Conservation (phyloP, 129 eudicot genomes). For the Artemisia argyi region DNA sequence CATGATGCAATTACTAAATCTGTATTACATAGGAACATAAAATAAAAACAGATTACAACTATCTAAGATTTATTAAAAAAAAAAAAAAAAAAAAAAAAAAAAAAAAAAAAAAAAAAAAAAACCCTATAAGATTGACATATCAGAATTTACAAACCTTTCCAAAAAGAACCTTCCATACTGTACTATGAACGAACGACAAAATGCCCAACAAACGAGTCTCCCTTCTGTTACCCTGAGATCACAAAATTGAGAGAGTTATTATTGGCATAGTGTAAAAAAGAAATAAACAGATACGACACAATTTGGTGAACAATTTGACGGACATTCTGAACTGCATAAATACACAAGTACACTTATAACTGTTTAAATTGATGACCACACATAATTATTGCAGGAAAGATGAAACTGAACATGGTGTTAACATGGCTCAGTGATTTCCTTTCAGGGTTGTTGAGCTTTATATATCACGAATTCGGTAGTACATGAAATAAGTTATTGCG, state of each 20-base stretch:
- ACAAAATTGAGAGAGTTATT: neutral
- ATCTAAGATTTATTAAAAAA: too few relatives aligned
- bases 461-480: too few relatives aligned
- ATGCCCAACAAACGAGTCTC: conserved; percentile 95
- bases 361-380: neutral
- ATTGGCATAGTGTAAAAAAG: neutral
- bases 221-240: conserved; percentile 85
- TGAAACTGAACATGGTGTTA: neutral
- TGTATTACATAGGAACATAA: neutral
- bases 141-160: conserved; percentile 65
- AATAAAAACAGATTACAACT: neutral
- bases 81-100: too few relatives aligned
- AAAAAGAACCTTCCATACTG: conserved; percentile 98
- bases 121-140: neutral
- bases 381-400: neutral
- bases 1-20: neutral
- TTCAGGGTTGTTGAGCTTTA: neutral
- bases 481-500: too few relatives aligned
- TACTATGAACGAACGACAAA: conserved; percentile 92
- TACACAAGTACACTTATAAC: neutral
- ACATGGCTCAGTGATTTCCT: neutral
- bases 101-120: neutral
- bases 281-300: neutral
- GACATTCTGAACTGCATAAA: neutral
- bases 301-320: conserved; percentile 15